Base-by-base conservation (phyloP, 129 eudicot species). In the Tagetes erecta region DNA sequence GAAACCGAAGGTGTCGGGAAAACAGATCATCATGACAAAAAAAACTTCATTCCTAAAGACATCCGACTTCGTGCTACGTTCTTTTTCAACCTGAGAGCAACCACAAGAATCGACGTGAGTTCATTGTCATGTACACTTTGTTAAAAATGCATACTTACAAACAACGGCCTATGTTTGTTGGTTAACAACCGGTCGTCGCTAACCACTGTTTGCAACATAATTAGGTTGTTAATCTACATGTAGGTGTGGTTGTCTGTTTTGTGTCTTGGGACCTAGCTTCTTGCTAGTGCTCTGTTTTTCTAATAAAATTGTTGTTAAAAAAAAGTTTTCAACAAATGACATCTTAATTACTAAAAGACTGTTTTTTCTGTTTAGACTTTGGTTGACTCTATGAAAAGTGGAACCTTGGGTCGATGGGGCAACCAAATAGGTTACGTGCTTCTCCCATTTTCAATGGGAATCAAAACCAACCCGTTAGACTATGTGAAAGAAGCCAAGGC, bases 391-490 rank as follows among this genome's bases (percentile, higher is more conserved):
- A 83, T 83, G 87, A 77, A 80, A 66, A 80, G 59, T 1, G 77
- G 80, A 53, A 67, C 49, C 6, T n/a, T 50, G 36, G 78, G 73
- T 5, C 80, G 53, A 67, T 77, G 84, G 84, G 87, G 87, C 2
- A 84, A 84, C 65, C 70, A 73, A 53, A 80, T 84, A 39, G 87
- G 87, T 34, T 84, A 76, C 45, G 87, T 84, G 41, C 87, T 84
- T 45, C 85, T 84, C 40, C 87, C 87, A 2, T 73, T 84, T 49
- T 12, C 69, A 4, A 80, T 84, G 11, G 78, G 77, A 63, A 68
- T 80, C 12, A 56, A 30, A 64, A 63, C 62, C 36, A 64, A 84
- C 77, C 87, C 87, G 20, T 75, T 84, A 27, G 87, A 84, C 76
- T 73, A 84, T 3, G 78, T 84, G 1, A 73, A 72, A 53, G 73